Evolutionary conservation across 2,329 filamentous ascomycete genomes (phyloP).

Genomic region (Ploettnerulaceae sp.): DNA sequence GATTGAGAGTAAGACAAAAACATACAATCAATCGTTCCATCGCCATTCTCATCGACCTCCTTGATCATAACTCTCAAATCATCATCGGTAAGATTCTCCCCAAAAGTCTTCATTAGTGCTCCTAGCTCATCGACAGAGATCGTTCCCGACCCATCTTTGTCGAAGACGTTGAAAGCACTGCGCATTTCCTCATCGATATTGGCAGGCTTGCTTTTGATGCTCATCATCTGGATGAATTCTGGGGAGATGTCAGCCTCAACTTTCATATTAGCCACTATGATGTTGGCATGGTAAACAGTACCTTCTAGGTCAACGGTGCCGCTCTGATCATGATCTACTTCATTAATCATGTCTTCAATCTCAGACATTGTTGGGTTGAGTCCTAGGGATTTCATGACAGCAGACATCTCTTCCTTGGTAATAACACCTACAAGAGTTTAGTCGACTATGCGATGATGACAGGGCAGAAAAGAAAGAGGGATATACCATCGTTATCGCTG

Average conservation of each 20-base stretch:
- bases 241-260: background rate
- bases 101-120: conserved; percentile 59
- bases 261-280: too few relatives aligned
- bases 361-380: conserved; percentile 58
- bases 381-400: conserved; percentile 59
- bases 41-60: conserved; percentile 59
- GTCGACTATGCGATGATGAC: background rate
- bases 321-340: conserved; percentile 60
- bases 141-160: conserved; percentile 61
- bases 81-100: conserved; percentile 59
- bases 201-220: conserved; percentile 55
- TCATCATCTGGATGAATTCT: conserved; percentile 66
- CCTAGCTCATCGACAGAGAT: conserved; percentile 59
- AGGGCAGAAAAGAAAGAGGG: background rate
- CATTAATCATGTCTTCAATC: conserved; percentile 62
- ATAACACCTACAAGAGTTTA: conserved; percentile 48
- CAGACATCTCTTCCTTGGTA: conserved; percentile 58
- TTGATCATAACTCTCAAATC: conserved; percentile 63
- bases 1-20: background rate
- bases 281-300: conserved; percentile 33
- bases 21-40: conserved; percentile 61
- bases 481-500: conserved; percentile 12
- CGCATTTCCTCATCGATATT: conserved; percentile 61
- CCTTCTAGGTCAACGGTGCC: conserved; percentile 62
- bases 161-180: conserved; percentile 62